Evolutionary conservation across 306 rosid species (phyloP), one percentile per base, ranked within the genome.

Genomic region (Vigna radiata): DNA sequence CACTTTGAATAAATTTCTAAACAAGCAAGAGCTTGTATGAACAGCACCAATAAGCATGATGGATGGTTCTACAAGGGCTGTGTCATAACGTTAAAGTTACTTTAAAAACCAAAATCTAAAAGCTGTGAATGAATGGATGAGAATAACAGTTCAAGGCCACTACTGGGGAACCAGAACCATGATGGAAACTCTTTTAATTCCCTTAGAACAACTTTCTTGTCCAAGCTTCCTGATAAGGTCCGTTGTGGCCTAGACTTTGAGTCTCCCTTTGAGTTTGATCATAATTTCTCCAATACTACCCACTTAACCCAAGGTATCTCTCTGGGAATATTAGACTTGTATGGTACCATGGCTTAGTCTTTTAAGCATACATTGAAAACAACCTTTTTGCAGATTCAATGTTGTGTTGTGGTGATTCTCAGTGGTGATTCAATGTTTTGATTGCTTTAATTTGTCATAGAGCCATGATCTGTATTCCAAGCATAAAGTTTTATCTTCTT

Each of bases 221-320:
- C 87, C 18, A 85, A 83, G 29, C 73, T 89, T 65, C 87, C 88
- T 1, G 83, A 83, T 6, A 85, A 85, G 62, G 59, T 87, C 74
- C 86, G 81, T 7, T 59, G 82, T 49, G 69, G 80, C 55, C n/a
- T 87, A 47, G 83, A 85, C 27, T 72, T 86, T 15, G 88, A 89
- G 81, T 63, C 81, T 63, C 83, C 86, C 47, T 80, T 62, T 23
- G 61, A 73, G 44, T 60, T 76, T 55, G 77, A 81, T 14, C 61
- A 49, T 17, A 61, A 50, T 66, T 52, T 83, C 52, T 85, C 89
- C 17, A 62, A 75, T 41, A 54, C 79, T 63, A 15, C 67, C 53
- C 49, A 77, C 50, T 79, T 89, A 53, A 71, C 65, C 39, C 76
- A 77, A 87, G 93, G 87, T 89, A 37, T 17, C 7, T 63, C 64